phyloP scores from a whole-genome alignment of 495 filamentous ascomycete genomes.

The Neurospora sp. region DNA sequence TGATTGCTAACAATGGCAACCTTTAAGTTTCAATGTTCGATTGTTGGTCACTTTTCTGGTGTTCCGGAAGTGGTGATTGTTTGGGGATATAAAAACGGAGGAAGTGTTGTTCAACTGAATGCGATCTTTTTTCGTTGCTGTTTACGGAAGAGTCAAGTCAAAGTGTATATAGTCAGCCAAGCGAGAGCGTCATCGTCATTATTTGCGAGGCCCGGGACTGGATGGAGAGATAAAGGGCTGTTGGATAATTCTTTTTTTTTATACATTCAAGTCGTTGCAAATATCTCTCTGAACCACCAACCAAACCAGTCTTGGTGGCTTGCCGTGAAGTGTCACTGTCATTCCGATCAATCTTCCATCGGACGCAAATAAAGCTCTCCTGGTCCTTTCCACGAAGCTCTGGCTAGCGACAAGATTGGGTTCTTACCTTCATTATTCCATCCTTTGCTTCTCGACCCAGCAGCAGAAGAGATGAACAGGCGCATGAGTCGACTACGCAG shows the following conservation, averaged over 20 bases:
- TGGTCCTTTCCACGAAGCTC: too few species aligned
- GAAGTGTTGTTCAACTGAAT: neutral
- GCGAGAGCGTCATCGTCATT: neutral
- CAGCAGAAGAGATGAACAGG: neutral
- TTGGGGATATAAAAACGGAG: neutral
- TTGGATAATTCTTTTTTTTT: neutral
- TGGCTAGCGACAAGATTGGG: too few species aligned
- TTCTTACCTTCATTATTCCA: neutral
- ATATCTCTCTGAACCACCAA: neutral
- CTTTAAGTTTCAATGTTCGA: neutral
- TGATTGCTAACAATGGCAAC: conserved; percentile 42
- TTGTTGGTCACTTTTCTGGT: conserved; percentile 1
- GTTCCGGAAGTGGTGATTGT: neutral
- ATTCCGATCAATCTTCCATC: too few species aligned
- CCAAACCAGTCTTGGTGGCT: too few species aligned
- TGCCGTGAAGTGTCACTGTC: too few species aligned
- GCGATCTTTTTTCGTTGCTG: neutral
- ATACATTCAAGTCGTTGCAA: neutral
- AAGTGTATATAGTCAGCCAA: neutral
- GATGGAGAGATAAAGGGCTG: neutral
- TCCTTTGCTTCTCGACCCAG: neutral
- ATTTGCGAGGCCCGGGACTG: neutral
- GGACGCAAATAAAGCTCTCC: too few species aligned
- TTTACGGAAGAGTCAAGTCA: neutral
- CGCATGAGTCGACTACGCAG: neutral